Base-by-base conservation (phyloP, 2,329 filamentous ascomycete species). In the Thelonectria blattea region DNA sequence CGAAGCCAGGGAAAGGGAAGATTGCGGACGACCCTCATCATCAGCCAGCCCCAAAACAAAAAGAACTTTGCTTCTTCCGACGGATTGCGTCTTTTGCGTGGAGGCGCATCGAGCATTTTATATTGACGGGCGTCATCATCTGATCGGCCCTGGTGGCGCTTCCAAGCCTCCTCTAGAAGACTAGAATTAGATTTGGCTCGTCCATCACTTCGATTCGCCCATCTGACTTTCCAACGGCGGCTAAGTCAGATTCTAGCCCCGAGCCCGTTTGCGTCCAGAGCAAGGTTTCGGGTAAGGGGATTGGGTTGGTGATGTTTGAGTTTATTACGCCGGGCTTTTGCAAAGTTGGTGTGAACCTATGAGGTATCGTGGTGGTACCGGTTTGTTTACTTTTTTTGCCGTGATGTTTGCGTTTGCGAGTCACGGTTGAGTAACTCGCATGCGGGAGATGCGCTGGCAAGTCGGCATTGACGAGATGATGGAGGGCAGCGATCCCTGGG, bases 151-250 rank as follows among this genome's bases (percentile, higher is more conserved):
- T 42, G 6, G 52, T 54, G 42, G 52, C 52, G 52, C 15, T 54
- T 15, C 5, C 27, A n/a, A n/a, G n/a, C n/a, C n/a, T n/a, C n/a
- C n/a, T n/a, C n/a, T n/a, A n/a, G n/a, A n/a, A n/a, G n/a, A n/a
- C 41, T 37, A 14, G 12, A 37, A 37, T 37, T 37, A n/a, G 52
- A 54, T 47, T 39, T 15, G 34, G 27, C n/a, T n/a, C n/a, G 37
- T 46, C 12, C 52, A 46, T 14, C 14, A 17, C 42, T 46, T 24
- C 43, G 52, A 32, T 37, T 47, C 30, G 41, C 11, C 46, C 52
- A 54, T 47, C 52, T 54, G 41, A 39, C 52, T 46, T 37, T 18
- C 52, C 32, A 54, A 54, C 52, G 52, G 52, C 52, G 52, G 52
- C 52, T 54, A 54, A 32, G 4, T 3, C 34, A 43, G 52, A 54